Percentiles rank a stretch among this genome's conserved stretches.
Evolutionary conservation across 768 basidiomycete species (phyloP).

Genomic region (Phlegmacium glaucopus): DNA sequence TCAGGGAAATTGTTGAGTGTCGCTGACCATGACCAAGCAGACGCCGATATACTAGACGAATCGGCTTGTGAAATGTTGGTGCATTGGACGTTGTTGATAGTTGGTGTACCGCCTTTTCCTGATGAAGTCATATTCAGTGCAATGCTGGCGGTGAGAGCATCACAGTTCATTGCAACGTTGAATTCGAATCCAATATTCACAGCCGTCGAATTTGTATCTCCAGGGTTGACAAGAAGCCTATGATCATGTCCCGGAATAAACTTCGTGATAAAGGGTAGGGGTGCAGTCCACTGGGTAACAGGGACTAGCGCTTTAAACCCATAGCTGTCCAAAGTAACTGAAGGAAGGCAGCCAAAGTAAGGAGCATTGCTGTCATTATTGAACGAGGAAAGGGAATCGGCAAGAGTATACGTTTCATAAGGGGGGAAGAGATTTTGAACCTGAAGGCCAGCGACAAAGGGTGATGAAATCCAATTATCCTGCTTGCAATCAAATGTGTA

Average conservation of each 20-base stretch:
- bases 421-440: conserved; percentile 81
- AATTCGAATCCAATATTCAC: conserved; percentile 77
- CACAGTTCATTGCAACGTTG: conserved; percentile 72
- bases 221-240: conserved; percentile 50
- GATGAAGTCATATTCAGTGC: conserved; percentile 70
- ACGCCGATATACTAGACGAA: conserved; percentile 51
- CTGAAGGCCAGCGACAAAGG: conserved; percentile 55
- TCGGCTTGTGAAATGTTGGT: conserved; percentile 43
- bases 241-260: conserved; percentile 88
- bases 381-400: conserved; percentile 63
- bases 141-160: conserved; percentile 59
- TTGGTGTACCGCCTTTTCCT: conserved; percentile 54
- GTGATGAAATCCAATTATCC: conserved; percentile 73
- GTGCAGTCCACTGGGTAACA: conserved; percentile 57
- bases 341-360: conserved; percentile 70
- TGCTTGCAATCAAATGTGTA: conserved; percentile 61
- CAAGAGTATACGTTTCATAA: conserved; percentile 73
- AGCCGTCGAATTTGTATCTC: conserved; percentile 49
- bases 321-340: conserved; percentile 65
- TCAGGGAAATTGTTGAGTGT: conserved; percentile 76
- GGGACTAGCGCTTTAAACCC: conserved; percentile 85
- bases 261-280: conserved; percentile 70
- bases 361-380: conserved; percentile 55
- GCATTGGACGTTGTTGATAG: conserved; percentile 50
- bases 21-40: conserved; percentile 70